Conservation (phyloP, 208 protist genomes). For the Novymonas esmeraldas region DNA sequence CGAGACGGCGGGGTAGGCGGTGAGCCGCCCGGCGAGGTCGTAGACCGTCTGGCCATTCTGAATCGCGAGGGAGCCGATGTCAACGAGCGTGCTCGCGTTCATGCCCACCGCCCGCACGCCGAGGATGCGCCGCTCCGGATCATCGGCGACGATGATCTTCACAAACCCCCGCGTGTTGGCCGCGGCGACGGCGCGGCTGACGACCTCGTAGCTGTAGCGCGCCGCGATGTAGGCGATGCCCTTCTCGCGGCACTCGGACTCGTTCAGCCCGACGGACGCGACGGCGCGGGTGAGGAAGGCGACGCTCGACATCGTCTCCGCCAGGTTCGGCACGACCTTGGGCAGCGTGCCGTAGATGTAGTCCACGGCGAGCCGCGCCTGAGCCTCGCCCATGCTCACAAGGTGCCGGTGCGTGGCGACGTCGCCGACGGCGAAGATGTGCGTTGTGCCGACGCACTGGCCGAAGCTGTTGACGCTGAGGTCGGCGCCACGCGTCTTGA, state of each 20-base stretch:
- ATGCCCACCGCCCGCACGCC: constrained; percentile 70
- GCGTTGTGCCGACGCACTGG: constrained; percentile 37
- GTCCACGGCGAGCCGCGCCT: constrained; percentile 67
- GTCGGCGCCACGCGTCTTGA: constrained; percentile 39
- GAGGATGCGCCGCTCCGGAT: constrained; percentile 53
- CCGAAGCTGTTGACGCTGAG: constrained; percentile 60
- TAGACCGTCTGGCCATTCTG: constrained; percentile 54
- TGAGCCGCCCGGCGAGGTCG: constrained; percentile 67
- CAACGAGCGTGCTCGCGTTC: constrained; percentile 72
- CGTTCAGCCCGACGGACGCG: constrained; percentile 70
- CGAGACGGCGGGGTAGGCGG: constrained; percentile 80
- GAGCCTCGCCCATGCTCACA: constrained; percentile 67
- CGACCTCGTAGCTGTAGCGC: constrained; percentile 62
- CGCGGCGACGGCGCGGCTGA: constrained; percentile 73
- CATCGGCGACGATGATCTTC: constrained; percentile 79
- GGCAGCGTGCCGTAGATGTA: constrained; percentile 57
- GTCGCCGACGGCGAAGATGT: constrained; percentile 80
- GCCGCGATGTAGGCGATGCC: constrained; percentile 71
- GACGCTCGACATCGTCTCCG: constrained; percentile 42
- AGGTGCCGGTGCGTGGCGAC: constrained; percentile 45
- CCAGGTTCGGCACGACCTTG: constrained; percentile 24
- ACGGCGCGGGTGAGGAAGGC: constrained; percentile 62
- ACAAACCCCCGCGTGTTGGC: constrained; percentile 73
- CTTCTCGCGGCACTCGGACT: constrained; percentile 52
- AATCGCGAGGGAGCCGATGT: constrained; percentile 72